phyloP scores from a whole-genome alignment of 2,329 filamentous ascomycete species.

The Esteya vermicola region DNA sequence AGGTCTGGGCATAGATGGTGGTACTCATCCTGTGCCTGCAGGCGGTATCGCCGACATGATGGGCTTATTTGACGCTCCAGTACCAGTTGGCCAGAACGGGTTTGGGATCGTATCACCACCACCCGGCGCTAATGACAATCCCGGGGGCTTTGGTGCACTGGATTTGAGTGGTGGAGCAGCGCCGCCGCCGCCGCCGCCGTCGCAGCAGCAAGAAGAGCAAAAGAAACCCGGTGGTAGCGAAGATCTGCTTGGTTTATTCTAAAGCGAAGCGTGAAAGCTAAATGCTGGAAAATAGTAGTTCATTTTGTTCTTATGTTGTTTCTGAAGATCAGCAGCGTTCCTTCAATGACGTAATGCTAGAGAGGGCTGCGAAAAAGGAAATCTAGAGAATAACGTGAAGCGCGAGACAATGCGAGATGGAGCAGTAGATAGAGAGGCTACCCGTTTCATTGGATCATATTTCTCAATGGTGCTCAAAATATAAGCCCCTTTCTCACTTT shows the following conservation, averaged over 20 bases:
- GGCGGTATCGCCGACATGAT: conserved; percentile 49
- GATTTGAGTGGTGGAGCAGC: conserved; percentile 50
- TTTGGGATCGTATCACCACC: conserved; percentile 11
- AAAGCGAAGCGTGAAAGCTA: conserved; percentile 10
- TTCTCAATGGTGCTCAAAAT: too few relatives aligned
- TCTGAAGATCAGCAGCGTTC: too few relatives aligned
- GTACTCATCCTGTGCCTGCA: conserved; percentile 19
- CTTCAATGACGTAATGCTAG: background rate
- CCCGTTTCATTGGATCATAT: too few relatives aligned
- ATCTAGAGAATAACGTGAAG: background rate
- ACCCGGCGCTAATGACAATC: conserved; percentile 46
- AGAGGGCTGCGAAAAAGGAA: too few relatives aligned
- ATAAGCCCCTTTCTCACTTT: too few relatives aligned
- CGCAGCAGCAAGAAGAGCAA: conserved; percentile 38
- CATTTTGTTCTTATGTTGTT: too few relatives aligned
- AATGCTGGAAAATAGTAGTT: background rate
- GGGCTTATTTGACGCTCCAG: conserved; percentile 55
- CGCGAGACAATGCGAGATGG: too few relatives aligned
- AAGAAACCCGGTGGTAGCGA: conserved; percentile 40
- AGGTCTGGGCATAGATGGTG: conserved; percentile 10
- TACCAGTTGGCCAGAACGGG: conserved; percentile 27
- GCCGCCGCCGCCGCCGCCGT: conserved; percentile 38
- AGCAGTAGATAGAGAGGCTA: too few relatives aligned
- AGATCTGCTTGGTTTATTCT: conserved; percentile 47
- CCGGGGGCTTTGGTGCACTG: conserved; percentile 75